Evolutionary conservation across 768 basidiomycete species (phyloP).

Genomic region (Boletus huronensis): DNA sequence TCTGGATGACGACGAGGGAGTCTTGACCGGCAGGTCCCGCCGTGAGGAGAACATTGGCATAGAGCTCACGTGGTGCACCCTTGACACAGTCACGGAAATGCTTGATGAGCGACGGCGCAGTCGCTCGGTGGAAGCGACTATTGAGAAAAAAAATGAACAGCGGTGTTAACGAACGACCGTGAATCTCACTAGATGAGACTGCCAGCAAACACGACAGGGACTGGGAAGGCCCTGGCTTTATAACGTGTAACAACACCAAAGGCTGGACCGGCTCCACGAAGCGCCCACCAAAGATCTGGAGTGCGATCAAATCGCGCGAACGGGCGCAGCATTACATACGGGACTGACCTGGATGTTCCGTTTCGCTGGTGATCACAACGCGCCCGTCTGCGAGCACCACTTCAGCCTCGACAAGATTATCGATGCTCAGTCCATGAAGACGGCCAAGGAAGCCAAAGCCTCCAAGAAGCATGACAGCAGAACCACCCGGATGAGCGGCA

Average conservation of each 20-base stretch:
- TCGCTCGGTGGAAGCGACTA: conserved; percentile 85
- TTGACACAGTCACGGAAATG: conserved; percentile 95
- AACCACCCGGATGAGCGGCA: conserved; percentile 76
- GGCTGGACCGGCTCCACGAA: conserved; percentile 79
- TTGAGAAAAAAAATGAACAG: conserved; percentile 9
- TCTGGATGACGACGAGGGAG: conserved; percentile 86
- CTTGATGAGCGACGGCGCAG: conserved; percentile 81
- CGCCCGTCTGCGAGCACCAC: conserved; percentile 88
- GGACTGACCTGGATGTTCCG: conserved; percentile 60
- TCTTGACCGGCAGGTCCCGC: conserved; percentile 83
- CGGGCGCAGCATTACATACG: not conserved
- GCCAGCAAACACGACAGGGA: conserved; percentile 89
- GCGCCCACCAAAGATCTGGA: conserved; percentile 83
- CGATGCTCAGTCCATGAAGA: conserved; percentile 80
- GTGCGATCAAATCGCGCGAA: not conserved
- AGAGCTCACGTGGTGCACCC: conserved; percentile 80
- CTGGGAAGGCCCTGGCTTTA: conserved; percentile 82
- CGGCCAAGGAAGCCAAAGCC: conserved; percentile 89
- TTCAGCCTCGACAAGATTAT: conserved; percentile 88
- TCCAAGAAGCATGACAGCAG: conserved; percentile 77
- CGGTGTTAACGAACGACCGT: not conserved
- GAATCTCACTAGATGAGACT: conserved; percentile 82
- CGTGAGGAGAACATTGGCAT: conserved; percentile 86
- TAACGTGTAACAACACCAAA: conserved; percentile 88
- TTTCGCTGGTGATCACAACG: conserved; percentile 75